Evolutionary conservation across 176 grass and related monocot species (phyloP), one percentile per base, ranked within the genome.

Genomic region (Tillandsia fasciculata): DNA sequence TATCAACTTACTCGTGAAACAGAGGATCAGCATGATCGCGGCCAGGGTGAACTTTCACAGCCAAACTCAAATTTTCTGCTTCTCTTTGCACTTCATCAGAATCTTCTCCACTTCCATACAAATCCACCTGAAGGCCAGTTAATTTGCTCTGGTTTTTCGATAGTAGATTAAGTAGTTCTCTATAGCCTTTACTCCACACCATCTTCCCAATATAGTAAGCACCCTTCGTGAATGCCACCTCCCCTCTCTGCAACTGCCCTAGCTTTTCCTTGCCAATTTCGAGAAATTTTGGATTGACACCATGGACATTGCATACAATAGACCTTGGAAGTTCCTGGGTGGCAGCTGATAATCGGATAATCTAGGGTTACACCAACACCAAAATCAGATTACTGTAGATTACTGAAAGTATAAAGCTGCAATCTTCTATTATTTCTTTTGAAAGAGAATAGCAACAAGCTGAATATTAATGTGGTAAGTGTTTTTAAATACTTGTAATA

Each of bases 201-300:
- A 97, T 97, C 76, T 97, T 97, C 56, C 94, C 94, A 22, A 97
- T 92, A 53, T 97, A 92, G 77, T 97, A 97, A 11, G 89, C 84
- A 54, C 79, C 84, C 67, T 82, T 90, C 48, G 79, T 87, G 69
- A 92, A 97, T 67, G 86, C 84, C 71, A n/a, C 54, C 14, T 97
- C 89, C 26, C 82, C 86, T 75, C 48, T 92, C 74, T 92, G 89
- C 52, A 90, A 70, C 75, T 92, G 89, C 13, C 48, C 68, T 51
- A 84, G 76, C 70, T 97, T 97, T 79, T 67, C 68, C 54, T 89
- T 97, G 69, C 89, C 89, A 64, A 97, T 77, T 22, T 97, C 83
- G 24, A 97, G 81, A 87, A 97, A 97, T 78, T 83, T 92, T 77
- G 93, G 93, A 69, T 90, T 97, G 70, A 97, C 93, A 64, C 93